Evolutionary conservation across 1,284 basidiomycete genomes (phyloP), one percentile per base, ranked within the genome.

Genomic region (Bothia castanella): DNA sequence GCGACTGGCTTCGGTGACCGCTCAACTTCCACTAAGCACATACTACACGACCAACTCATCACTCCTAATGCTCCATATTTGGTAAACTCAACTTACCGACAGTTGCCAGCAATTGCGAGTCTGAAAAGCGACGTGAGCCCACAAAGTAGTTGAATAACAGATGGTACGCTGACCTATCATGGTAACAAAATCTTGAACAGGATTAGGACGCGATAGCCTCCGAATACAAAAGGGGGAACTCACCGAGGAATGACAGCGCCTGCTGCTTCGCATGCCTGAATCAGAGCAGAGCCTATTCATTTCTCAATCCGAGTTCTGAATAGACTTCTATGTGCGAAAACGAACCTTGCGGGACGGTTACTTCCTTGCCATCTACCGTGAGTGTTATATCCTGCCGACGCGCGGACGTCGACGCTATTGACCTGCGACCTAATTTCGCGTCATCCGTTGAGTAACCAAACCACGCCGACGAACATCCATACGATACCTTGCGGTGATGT

Each of bases 11-110:
- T 97, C 49, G 93, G 93, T 53, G 94, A 93, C 57, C 92, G 82
- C 71, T 96, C 90, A 45, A 97, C 93, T 72, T 99, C 96, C 49
- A 99, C 96, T 40, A 99, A 75, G 72, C 96, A 99, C 96, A 97
- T 97, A 66, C 90, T 81, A 60, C 10, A 49, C 45, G 48, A 43
- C 54, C 30, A 41, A 32, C 5, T 25, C 25, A 23, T 63, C 42
- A 53, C 21, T 36, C 45, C 14, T 49, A 38, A 52, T 20, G 36
- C 35, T 38, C 38, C 10, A 30, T 17, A 32, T 29, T 27, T 5
- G 21, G 37, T 23, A 39, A 13, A 37, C 32, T 21, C 19, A 10
- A 73, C 85, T 66, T 61, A 90, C 89, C 93, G 88, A 75, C 94
- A 97, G 70, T 96, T 97, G 54, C 93, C 93, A 57, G 94, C 94